Conservation (phyloP, 2,329 filamentous ascomycete genomes). For the Scytalidium sp. region DNA sequence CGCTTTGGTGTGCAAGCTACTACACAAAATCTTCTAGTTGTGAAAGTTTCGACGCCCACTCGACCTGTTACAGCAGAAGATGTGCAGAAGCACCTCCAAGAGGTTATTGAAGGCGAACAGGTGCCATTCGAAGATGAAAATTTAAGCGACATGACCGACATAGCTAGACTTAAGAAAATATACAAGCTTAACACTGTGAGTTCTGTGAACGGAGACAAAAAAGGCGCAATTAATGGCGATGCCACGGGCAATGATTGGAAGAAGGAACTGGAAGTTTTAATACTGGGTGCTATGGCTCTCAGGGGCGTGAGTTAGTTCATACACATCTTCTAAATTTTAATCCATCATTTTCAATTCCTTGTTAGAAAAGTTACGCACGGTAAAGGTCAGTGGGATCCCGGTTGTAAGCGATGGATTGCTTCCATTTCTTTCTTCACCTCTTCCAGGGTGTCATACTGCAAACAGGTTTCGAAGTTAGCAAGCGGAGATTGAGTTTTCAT, state of each 20-base stretch:
- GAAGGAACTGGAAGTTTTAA: conserved; percentile 62
- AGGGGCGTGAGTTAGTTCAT: conserved; percentile 46
- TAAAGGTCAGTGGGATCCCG: too few relatives aligned
- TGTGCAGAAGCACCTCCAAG: conserved; percentile 56
- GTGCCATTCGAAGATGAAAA: conserved; percentile 60
- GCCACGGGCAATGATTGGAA: conserved; percentile 39
- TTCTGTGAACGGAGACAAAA: conserved; percentile 26
- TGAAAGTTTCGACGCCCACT: conserved; percentile 68
- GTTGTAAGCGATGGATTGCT: too few relatives aligned
- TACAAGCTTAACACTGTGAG: conserved; percentile 75
- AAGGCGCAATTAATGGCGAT: conserved; percentile 5
- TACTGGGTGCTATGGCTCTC: conserved; percentile 76
- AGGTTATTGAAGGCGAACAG: conserved; percentile 59
- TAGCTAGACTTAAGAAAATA: conserved; percentile 72
- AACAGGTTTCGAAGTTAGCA: too few relatives aligned
- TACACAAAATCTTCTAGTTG: conserved; percentile 70
- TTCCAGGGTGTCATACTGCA: too few relatives aligned
- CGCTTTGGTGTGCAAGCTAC: conserved; percentile 76
- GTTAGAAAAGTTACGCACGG: neutral
- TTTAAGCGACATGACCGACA: conserved; percentile 59
- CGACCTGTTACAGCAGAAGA: conserved; percentile 43
- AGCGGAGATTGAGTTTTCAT: too few relatives aligned
- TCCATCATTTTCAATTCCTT: neutral
- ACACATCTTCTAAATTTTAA: neutral
- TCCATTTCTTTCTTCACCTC: too few relatives aligned